Evolutionary conservation across 202 grass and related monocot species (phyloP).

Genomic region (Carex sylvatica): DNA sequence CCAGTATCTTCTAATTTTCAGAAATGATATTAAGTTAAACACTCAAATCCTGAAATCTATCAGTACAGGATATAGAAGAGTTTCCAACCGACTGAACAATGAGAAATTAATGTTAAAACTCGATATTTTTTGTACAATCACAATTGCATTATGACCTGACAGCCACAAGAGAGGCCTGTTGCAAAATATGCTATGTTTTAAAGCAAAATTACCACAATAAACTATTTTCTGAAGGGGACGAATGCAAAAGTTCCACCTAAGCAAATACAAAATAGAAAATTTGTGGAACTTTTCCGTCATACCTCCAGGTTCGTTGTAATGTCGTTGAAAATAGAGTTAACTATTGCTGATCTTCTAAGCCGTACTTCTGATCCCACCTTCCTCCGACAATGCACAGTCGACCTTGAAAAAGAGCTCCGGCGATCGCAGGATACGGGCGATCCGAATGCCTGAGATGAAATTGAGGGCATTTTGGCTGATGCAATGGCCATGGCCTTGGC

Average conservation of each 20-base stretch:
- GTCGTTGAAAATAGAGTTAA: constrained; percentile 16
- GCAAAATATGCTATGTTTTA: background rate
- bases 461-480: background rate
- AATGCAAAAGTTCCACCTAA: background rate
- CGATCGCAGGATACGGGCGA: background rate
- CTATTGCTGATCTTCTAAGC: constrained; percentile 1
- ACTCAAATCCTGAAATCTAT: background rate
- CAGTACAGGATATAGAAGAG: background rate
- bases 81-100: constrained; percentile 1
- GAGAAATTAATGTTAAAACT: background rate
- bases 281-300: background rate
- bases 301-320: background rate
- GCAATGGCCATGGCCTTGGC: constrained; percentile 6
- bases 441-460: background rate
- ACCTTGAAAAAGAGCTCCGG: constrained; percentile 1
- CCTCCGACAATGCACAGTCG: background rate
- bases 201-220: background rate
- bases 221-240: background rate
- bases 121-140: background rate
- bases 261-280: background rate
- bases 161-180: no score
- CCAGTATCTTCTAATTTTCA: constrained; percentile 5
- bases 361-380: background rate
- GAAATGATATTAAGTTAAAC: background rate
- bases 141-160: background rate